These are phyloP conservation scores for Penicillium cataractarum DNA, from an alignment of 495 filamentous ascomycete species.

Conservation along the genomic window DNA sequence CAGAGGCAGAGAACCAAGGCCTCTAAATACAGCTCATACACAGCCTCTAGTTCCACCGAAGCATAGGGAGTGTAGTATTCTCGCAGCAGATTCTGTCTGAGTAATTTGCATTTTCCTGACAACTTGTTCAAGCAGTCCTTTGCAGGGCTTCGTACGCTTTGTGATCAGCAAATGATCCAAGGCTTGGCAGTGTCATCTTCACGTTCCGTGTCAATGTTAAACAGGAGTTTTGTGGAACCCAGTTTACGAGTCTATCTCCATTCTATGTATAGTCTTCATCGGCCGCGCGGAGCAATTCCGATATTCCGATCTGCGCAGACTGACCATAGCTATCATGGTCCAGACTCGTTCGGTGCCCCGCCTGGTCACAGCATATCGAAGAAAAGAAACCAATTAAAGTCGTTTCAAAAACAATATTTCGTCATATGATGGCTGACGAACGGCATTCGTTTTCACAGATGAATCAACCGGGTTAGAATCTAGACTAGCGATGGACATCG, in stretches of 20 bases:
- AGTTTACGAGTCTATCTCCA: not conserved
- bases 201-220: not conserved
- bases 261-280: not conserved
- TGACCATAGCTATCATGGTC: too few relatives aligned
- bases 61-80: too few relatives aligned
- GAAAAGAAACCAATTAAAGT: not conserved
- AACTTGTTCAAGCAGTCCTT: not conserved
- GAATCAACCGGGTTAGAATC: too few relatives aligned
- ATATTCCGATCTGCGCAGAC: too few relatives aligned
- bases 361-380: not conserved
- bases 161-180: not conserved
- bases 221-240: not conserved
- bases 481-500: too few relatives aligned
- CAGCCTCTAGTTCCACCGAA: too few relatives aligned
- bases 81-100: too few relatives aligned
- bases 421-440: conserved; percentile 2
- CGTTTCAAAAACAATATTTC: not conserved
- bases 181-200: not conserved
- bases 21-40: too few relatives aligned
- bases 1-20: too few relatives aligned
- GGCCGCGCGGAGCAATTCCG: too few relatives aligned
- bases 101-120: too few relatives aligned
- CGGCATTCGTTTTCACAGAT: not conserved
- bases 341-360: not conserved
- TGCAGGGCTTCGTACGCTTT: too few relatives aligned